phyloP scores from a whole-genome alignment of 2,329 filamentous ascomycete genomes.

The Botryotinia calthae region DNA sequence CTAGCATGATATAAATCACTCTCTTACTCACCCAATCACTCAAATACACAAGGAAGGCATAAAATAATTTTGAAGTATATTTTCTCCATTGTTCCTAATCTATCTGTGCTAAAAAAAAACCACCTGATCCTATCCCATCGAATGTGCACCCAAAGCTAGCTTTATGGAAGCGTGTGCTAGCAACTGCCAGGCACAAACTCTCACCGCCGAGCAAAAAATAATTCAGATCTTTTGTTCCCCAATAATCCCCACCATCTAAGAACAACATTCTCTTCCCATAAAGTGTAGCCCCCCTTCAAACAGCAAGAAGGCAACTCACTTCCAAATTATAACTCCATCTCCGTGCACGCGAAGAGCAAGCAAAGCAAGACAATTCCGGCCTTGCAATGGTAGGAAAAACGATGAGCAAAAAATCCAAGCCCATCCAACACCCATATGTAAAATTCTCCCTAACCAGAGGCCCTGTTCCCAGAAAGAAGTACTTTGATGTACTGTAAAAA shows the following conservation, averaged over 20 bases:
- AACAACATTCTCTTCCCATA: neutral
- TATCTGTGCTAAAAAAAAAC: slow-evolving; percentile 3
- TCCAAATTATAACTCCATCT: neutral
- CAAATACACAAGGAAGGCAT: neutral
- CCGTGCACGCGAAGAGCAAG: neutral
- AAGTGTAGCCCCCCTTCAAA: neutral
- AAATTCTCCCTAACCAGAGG: slow-evolving; percentile 21
- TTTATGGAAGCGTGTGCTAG: neutral
- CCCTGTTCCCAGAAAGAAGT: slow-evolving; percentile 17
- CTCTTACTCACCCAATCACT: neutral
- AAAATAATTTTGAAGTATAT: neutral
- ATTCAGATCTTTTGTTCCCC: neutral
- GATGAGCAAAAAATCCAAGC: neutral
- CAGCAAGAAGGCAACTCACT: neutral
- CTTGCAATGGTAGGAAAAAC: neutral
- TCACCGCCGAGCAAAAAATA: neutral
- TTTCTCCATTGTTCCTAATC: neutral
- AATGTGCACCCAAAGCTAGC: neutral
- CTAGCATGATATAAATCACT: neutral
- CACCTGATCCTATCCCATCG: neutral
- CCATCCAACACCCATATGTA: slow-evolving; percentile 16
- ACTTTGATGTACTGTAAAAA: slow-evolving; percentile 17
- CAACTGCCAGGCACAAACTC: neutral
- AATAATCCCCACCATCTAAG: neutral
- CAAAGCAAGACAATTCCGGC: neutral